Conservation (phyloP, 768 basidiomycete genomes). For the Boletus insuetus region DNA sequence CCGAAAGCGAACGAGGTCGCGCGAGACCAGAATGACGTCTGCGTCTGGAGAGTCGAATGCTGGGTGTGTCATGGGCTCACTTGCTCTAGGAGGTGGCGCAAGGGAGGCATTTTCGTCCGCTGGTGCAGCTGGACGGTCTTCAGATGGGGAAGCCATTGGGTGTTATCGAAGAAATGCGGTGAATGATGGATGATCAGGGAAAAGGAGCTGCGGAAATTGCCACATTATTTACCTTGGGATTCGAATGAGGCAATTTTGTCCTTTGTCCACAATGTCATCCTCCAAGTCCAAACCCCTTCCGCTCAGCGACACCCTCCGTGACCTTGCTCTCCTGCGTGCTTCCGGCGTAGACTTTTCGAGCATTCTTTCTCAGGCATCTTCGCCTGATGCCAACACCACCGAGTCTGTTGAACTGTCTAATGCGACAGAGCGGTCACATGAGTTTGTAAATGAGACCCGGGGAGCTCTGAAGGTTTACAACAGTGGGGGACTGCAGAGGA, state of each 20-base stretch:
- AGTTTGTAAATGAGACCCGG: slow-evolving; percentile 58
- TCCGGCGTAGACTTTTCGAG: slow-evolving; percentile 45
- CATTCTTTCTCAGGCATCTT: slow-evolving; percentile 21
- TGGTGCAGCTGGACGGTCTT: slow-evolving; percentile 3
- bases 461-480: slow-evolving; percentile 46
- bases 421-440: slow-evolving; percentile 46
- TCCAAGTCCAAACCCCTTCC: slow-evolving; percentile 46
- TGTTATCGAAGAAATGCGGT: neutral
- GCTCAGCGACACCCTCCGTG: slow-evolving; percentile 58
- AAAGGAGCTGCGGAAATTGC: no score
- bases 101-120: neutral
- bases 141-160: slow-evolving; percentile 11
- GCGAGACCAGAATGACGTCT: slow-evolving; percentile 51
- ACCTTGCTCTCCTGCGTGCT: slow-evolving; percentile 68
- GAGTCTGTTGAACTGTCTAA: slow-evolving; percentile 11
- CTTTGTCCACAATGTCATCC: slow-evolving; percentile 16
- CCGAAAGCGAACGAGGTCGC: slow-evolving; percentile 51
- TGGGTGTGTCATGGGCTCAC: slow-evolving; percentile 39
- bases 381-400: neutral
- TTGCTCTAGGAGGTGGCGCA: neutral
- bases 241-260: neutral
- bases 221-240: no score
- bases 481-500: slow-evolving; percentile 47
- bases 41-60: slow-evolving; percentile 52
- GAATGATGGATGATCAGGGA: no score